Conservation (phyloP, 2,329 filamentous ascomycete genomes). For the Neonectria punicea region DNA sequence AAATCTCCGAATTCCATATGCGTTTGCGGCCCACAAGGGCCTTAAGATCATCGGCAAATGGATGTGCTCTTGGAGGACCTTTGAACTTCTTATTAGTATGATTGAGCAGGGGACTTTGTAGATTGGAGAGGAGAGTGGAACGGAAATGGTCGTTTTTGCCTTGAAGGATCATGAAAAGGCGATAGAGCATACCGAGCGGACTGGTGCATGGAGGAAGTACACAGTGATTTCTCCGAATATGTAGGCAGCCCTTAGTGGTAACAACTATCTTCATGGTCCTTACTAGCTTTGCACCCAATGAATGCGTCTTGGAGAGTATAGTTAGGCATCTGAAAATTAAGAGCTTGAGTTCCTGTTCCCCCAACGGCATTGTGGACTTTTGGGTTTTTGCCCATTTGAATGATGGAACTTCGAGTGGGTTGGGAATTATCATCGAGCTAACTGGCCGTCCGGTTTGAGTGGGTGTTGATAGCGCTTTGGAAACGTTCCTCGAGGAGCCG, state of each 20-base stretch:
- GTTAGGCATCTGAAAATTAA: no score
- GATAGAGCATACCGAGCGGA: conserved; percentile 7
- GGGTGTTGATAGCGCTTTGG: no score
- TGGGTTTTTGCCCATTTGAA: no score
- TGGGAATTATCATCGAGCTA: no score
- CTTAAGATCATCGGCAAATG: conserved; percentile 22
- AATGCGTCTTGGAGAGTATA: no score
- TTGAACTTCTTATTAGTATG: conserved; percentile 14
- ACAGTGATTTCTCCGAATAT: conserved; percentile 3
- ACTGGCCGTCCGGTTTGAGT: no score
- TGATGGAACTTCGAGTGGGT: no score
- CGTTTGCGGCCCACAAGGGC: conserved; percentile 11
- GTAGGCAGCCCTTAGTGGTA: not conserved
- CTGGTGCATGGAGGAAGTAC: conserved; percentile 13
- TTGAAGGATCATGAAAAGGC: conserved; percentile 12
- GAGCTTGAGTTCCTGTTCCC: no score
- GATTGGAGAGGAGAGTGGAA: conserved; percentile 10
- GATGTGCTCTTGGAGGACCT: conserved; percentile 8
- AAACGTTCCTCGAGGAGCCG: no score
- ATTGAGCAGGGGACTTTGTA: conserved; percentile 12
- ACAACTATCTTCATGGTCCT: no score
- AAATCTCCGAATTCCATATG: conserved; percentile 13
- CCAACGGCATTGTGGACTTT: no score
- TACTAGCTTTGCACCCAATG: no score
- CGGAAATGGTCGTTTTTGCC: not conserved